Evolutionary conservation across 1,139 yeast genomes (phyloP), one percentile per base, ranked within the genome.

Genomic region (Pichia sp.): DNA sequence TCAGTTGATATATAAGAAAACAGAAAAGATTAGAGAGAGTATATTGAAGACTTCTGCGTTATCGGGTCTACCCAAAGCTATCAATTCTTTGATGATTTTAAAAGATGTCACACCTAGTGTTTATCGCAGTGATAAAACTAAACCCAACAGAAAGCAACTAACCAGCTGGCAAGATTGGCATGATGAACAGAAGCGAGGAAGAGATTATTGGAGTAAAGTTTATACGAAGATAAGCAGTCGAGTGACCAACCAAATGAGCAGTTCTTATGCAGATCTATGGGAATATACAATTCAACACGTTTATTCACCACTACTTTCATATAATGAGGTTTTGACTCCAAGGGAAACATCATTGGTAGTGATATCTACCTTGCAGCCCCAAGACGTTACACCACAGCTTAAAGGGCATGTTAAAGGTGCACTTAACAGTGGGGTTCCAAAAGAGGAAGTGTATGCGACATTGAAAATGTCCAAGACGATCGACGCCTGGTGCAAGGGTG

Each of bases 331-430:
- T 2, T 66, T 88, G 36, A 62, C 72, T 9, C 81, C 85, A 1
- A 72, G 69, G 50, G 95, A 87, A 51, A 83, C 96, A 0, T 80
- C 92, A 36, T 62, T 86, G 55, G 82, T 87, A 40, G 79, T 88
- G 4, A 77, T 88, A 32, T 83, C 95, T 1, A 74, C 90, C 50
- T 71, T 90, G 55, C 81, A 88, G 11, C 97, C 97, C 0, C 96
- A 86, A 60, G 95, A 88, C 61, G 96, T 88, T n/a, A 86, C 85
- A 54, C 95, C 96, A 0, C 96, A 88, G 58, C 70, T 88, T 52
- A 86, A 86, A 64, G 97, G 97, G 0, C 97, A 88, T 60, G 70
- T 88, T 50, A 77, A 73, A 58, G 97, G 97, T 0, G 96, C 95
- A 0, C 49, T 81, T 44, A 87, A 87, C 57, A 76, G 81, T 37